Percentiles rank a stretch among this genome's conserved stretches.
phyloP scores from a whole-genome alignment of 2,329 filamentous ascomycete genomes.

The Scortechinia acanthostroma region DNA sequence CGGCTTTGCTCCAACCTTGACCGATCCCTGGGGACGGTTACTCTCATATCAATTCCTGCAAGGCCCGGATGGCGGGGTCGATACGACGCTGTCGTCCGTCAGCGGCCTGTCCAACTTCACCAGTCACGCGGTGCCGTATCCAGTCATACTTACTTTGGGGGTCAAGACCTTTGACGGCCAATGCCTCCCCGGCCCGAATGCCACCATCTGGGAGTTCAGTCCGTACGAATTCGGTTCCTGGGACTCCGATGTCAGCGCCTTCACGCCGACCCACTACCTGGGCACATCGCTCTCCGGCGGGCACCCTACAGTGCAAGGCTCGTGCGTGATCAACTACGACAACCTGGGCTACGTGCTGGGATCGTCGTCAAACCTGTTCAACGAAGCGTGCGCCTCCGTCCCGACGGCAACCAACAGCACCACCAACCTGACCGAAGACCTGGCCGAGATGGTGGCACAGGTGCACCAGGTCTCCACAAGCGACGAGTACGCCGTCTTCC shows the following conservation, averaged over 20 bases:
- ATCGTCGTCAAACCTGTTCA: slow-evolving; percentile 27
- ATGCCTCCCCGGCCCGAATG: slow-evolving; percentile 38
- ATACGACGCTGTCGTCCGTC: slow-evolving; percentile 31
- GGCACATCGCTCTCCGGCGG: slow-evolving; percentile 50
- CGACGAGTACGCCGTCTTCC: slow-evolving; percentile 34
- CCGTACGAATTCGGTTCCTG: slow-evolving; percentile 62
- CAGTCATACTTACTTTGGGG: slow-evolving; percentile 38
- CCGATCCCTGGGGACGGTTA: slow-evolving; percentile 83
- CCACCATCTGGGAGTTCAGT: slow-evolving; percentile 57
- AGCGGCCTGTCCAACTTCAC: slow-evolving; percentile 21
- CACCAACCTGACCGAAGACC: slow-evolving; percentile 15
- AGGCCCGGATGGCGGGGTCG: slow-evolving; percentile 36
- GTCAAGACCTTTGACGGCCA: slow-evolving; percentile 34
- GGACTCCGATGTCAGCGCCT: slow-evolving; percentile 51
- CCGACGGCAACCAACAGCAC: slow-evolving; percentile 16
- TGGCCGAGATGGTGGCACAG: no score
- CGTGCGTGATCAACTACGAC: slow-evolving; percentile 28
- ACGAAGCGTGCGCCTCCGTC: slow-evolving; percentile 8
- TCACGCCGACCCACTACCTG: slow-evolving; percentile 50
- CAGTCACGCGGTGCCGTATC: slow-evolving; percentile 33
- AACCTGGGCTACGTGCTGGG: slow-evolving; percentile 32
- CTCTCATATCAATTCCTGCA: slow-evolving; percentile 83
- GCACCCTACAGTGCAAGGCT: slow-evolving; percentile 11
- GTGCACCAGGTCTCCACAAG: no score
- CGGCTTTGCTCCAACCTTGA: slow-evolving; percentile 65